These are phyloP conservation scores for Candida dajiaensis DNA, from an alignment of 805 yeast species.

Conservation along the genomic window DNA sequence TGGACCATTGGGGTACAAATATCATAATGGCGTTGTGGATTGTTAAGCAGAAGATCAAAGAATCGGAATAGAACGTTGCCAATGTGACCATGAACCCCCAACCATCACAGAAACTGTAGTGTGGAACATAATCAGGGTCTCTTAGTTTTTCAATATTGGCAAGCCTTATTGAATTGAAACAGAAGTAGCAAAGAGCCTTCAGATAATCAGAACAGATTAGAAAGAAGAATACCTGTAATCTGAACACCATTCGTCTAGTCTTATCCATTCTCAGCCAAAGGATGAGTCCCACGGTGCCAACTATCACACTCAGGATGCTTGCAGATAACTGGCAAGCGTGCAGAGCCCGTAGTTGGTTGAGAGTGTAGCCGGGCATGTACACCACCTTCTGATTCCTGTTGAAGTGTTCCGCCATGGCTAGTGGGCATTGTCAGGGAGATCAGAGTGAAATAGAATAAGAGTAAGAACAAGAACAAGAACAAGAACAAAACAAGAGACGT, in stretches of 20 bases:
- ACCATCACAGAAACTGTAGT: conserved; percentile 13
- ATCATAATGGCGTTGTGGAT: conserved; percentile 18
- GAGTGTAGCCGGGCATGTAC: conserved; percentile 1
- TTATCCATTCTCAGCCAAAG: conserved; percentile 21
- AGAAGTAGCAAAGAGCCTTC: conserved; percentile 10
- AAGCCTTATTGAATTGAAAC: background rate
- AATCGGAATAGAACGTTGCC: conserved; percentile 13
- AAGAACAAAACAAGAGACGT: no score
- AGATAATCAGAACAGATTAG: conserved; percentile 15
- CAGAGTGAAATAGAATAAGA: background rate
- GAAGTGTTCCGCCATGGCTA: background rate
- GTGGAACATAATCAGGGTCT: background rate
- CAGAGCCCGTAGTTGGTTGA: conserved; percentile 5
- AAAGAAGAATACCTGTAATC: conserved; percentile 14
- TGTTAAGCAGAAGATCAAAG: conserved; percentile 14
- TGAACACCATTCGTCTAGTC: conserved; percentile 15
- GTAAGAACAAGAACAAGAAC: no score
- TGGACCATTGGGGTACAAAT: conserved; percentile 11
- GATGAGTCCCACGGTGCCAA: conserved; percentile 12
- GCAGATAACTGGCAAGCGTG: conserved; percentile 9
- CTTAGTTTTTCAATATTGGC: background rate
- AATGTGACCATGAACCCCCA: conserved; percentile 14
- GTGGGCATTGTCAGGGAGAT: background rate
- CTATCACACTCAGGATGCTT: conserved; percentile 10
- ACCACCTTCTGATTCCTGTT: background rate